phyloP scores from a whole-genome alignment of 805 yeast species.

The Saccharomycopsis guyanensis region DNA sequence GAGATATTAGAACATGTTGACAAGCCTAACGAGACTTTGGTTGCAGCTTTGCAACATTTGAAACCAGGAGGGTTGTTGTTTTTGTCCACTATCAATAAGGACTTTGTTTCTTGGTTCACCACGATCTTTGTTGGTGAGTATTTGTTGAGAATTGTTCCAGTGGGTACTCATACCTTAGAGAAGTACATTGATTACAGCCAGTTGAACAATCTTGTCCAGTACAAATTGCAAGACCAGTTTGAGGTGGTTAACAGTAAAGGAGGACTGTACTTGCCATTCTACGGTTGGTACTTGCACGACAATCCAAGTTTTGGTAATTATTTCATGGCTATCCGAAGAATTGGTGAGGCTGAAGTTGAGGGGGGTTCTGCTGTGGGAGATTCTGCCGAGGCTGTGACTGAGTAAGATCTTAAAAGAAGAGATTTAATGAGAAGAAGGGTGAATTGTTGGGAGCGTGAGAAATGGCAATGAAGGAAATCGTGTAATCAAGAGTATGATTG shows the following conservation, averaged over 20 bases:
- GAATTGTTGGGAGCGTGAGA: too few species aligned
- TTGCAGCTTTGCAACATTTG: constrained; percentile 60
- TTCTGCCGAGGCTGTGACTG: too few species aligned
- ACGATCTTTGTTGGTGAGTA: constrained; percentile 89
- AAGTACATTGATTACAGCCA: constrained; percentile 78
- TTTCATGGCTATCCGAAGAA: constrained; percentile 73
- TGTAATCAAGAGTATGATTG: too few species aligned
- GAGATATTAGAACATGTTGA: constrained; percentile 95
- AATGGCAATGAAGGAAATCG: too few species aligned
- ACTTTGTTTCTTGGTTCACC: constrained; percentile 79
- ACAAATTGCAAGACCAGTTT: constrained; percentile 32
- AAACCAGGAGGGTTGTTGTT: constrained; percentile 80
- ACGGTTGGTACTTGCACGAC: constrained; percentile 75
- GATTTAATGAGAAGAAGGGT: too few species aligned
- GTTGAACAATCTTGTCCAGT: constrained; percentile 52
- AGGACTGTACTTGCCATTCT: constrained; percentile 71
- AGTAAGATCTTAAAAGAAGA: too few species aligned
- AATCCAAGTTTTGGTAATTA: constrained; percentile 69
- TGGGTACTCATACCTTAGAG: constrained; percentile 81
- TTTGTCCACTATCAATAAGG: constrained; percentile 87
- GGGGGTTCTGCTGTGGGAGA: too few species aligned
- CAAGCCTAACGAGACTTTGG: constrained; percentile 65
- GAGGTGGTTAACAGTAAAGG: constrained; percentile 66
- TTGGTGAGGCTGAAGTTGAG: constrained; percentile 20
- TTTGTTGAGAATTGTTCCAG: constrained; percentile 72